Evolutionary conservation across 2,329 filamentous ascomycete genomes (phyloP), one percentile per base, ranked within the genome.

Genomic region (Alternaria postmessia): DNA sequence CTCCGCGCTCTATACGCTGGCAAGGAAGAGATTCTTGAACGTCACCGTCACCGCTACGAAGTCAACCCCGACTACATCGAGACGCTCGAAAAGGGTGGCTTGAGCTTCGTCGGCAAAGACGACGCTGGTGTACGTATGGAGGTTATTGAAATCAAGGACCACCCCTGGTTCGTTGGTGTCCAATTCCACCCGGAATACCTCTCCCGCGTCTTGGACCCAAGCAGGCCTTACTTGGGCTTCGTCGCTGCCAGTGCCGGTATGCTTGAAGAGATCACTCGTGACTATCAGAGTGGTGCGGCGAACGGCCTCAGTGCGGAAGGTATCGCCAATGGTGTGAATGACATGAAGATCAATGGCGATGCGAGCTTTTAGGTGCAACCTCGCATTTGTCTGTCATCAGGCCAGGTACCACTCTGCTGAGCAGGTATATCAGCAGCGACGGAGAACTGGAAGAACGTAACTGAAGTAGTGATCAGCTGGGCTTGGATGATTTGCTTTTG

Each of bases 171-270:
- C 69, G 91, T 96, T 18, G 90, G 90, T 63, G 91, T 95, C 8
- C 94, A 97, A 79, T 94, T 91, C 78, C 93, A 97, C 77, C 93
- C 94, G 2, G 93, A 97, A 79, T 96, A 94, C 75, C 83, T 92
- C 51, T 90, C 86, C 68, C 86, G 90, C 53, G 93, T 95, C 3
- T 81, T 96, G 63, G 83, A 87, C 51, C 92, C 92, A 0, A 90
- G 87, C 73, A 88, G 88, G 75, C 89, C 91, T 1, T 95, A 92
- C 80, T 84, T 97, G 22, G 93, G 93, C 47, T 94, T 97, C 76
- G 86, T 97, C 47, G 93, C 93, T 32, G 91, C 93, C 2, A 88
- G 88, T 53, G 86, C 89, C 2, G 91, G 90, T 14, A 85, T 89
- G 72, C 80, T 94, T 47, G 86, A 83, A 5, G 69, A 81, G 57